Conservation (phyloP, 2,329 filamentous ascomycete genomes). For the Colletotrichum caudatum region DNA sequence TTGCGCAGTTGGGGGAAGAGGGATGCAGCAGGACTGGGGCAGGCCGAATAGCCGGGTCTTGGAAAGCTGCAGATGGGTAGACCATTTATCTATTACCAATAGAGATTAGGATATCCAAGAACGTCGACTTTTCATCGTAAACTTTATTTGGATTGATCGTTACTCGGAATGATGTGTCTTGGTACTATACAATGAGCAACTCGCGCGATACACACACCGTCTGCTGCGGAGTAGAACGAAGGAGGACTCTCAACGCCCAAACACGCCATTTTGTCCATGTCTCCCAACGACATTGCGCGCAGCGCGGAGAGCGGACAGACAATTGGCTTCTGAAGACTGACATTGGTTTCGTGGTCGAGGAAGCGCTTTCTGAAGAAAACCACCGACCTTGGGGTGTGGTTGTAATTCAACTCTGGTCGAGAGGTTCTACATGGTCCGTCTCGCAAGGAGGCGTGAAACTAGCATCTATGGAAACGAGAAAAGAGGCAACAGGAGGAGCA, state of each 20-base stretch:
- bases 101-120: slow-evolving; percentile 33
- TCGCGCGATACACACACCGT: not conserved
- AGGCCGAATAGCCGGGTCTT: slow-evolving; percentile 22
- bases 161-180: not conserved
- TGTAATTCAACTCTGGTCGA: not conserved
- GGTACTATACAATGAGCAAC: not conserved
- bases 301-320: not conserved
- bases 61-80: slow-evolving; percentile 30
- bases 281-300: slow-evolving; percentile 21
- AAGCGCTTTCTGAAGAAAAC: not conserved
- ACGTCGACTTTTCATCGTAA: not conserved
- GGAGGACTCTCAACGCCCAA: not conserved
- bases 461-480: not conserved
- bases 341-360: not conserved
- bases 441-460: not conserved
- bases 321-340: not conserved
- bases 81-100: slow-evolving; percentile 28
- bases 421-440: too few species aligned
- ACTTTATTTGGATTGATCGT: too few species aligned
- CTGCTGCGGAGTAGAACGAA: not conserved
- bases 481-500: not conserved
- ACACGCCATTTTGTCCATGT: not conserved
- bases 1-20: slow-evolving; percentile 27
- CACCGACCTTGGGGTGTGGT: not conserved
- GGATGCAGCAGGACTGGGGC: not conserved